Percentiles rank a stretch among this genome's conserved stretches.
Conservation (phyloP, 192 early-diverging fungal genomes). For the Dissophora globulifera region DNA sequence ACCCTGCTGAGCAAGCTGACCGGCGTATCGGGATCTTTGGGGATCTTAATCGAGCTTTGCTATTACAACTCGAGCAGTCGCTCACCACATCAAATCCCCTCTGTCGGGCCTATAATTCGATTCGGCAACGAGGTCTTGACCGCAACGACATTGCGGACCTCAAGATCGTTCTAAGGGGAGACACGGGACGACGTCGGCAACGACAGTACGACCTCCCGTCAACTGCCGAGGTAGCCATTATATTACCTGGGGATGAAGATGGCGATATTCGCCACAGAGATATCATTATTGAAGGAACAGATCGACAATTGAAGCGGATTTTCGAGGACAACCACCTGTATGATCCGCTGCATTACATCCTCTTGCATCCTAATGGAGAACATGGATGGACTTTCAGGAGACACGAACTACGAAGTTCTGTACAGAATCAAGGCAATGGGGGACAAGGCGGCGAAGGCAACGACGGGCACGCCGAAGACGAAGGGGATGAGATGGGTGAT, state of each 20-base stretch:
- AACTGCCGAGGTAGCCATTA: conserved; percentile 11
- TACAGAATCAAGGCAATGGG: too few species aligned
- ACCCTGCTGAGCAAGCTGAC: too few species aligned
- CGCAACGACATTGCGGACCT: not conserved
- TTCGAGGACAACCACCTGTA: conserved; percentile 2
- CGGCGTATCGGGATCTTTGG: too few species aligned
- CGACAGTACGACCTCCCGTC: conserved; percentile 6
- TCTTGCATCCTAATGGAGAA: conserved; percentile 19
- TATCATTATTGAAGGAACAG: conserved; percentile 5
- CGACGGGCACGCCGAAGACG: too few species aligned
- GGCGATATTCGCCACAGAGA: not conserved
- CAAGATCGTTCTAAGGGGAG: not conserved
- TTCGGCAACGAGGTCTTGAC: not conserved
- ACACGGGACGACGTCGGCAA: not conserved
- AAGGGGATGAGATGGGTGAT: too few species aligned
- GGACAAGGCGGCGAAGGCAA: too few species aligned
- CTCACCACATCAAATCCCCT: too few species aligned
- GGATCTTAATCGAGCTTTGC: too few species aligned
- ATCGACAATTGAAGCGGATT: not conserved
- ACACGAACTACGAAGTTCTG: not conserved
- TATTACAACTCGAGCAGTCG: too few species aligned
- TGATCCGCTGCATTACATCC: conserved; percentile 16
- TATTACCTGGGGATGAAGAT: conserved; percentile 1
- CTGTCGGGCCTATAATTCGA: not conserved
- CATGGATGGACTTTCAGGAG: conserved; percentile 11